Percentiles rank a stretch among this genome's conserved stretches.
phyloP scores from a whole-genome alignment of 73 alveolate species.

The Tetrahymena thermophila region DNA sequence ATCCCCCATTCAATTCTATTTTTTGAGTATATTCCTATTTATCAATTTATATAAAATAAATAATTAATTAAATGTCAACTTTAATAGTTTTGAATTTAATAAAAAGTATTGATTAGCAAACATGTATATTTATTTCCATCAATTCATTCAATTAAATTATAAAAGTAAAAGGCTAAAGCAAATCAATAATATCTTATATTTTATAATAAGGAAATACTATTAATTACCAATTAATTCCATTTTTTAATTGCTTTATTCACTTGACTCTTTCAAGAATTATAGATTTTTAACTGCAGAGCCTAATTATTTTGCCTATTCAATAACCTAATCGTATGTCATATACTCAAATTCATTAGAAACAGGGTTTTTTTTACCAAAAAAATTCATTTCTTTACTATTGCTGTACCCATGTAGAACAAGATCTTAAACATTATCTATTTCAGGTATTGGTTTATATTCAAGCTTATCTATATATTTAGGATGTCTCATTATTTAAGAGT shows the following conservation, averaged over 20 bases:
- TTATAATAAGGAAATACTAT: not conserved
- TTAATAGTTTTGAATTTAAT: not conserved
- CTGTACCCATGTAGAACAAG: not conserved
- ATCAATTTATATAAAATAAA: no score
- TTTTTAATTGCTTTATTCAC: not conserved
- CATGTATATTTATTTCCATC: no score
- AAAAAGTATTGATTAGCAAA: no score
- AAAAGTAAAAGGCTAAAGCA: no score
- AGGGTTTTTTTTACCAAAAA: not conserved
- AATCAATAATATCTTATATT: no score
- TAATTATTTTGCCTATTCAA: not conserved
- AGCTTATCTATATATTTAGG: not conserved
- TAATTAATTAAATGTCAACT: not conserved
- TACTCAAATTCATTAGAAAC: not conserved
- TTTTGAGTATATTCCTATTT: constrained; percentile 64
- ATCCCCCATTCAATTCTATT: constrained; percentile 69
- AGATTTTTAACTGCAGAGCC: not conserved
- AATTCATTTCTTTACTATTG: not conserved
- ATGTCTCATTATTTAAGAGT: not conserved
- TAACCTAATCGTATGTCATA: not conserved
- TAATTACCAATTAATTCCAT: not conserved
- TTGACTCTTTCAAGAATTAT: not conserved
- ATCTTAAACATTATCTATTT: not conserved
- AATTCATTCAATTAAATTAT: no score
- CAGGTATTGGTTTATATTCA: not conserved